Base-by-base conservation (phyloP, 768 basidiomycete species). In the Pleurotus tuber-regium region DNA sequence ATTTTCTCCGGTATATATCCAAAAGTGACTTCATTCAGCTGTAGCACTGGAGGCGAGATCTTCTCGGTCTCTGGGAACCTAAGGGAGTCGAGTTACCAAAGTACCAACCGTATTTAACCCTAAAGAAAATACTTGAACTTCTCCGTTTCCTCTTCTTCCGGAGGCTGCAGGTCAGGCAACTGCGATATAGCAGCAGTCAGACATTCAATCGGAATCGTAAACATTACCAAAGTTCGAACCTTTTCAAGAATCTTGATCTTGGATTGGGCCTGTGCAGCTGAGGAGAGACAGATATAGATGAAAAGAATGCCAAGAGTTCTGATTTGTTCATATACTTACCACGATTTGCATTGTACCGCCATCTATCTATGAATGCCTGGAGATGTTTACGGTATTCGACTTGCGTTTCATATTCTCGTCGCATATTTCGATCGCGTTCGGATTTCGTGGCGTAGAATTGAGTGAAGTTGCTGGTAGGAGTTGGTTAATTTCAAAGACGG, bases 361-460 rank as follows among this genome's bases (percentile, higher is more conserved):
- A 99, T 48, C 93, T 79, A 61, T 98, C 97, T 59, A 99, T 98
- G 73, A 97, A 99, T 0, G 96, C 94, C 65, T 98, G 96, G 25
- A 98, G 71, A 72, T 97, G 92, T 61, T 89, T 89, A 50, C 97
- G 81, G 65, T 98, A 98, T 8, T 89, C 87, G 81, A 97, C 85
- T 69, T 99, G 97, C 0, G 92, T 76, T 28, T 98, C 96, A 67
- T 98, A 99, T 67, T 98, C 96, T 69, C 93, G 94, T 35, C 83
- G 83, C 68, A 95, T 71, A 62, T 94, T 94, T 53, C 85, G 84
- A 59, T 93, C 89, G 23, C 97, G 87, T 63, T 98, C 97, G 3
- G 88, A 90, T 71, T 98, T 98, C 18, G 96, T 98, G 1, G 96
- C 95, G 66, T 99, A 98, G 78, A 99, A 98, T 66, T 98, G 95